Conservation (phyloP, 1,284 basidiomycete species). For the Rhodotorula sp. region DNA sequence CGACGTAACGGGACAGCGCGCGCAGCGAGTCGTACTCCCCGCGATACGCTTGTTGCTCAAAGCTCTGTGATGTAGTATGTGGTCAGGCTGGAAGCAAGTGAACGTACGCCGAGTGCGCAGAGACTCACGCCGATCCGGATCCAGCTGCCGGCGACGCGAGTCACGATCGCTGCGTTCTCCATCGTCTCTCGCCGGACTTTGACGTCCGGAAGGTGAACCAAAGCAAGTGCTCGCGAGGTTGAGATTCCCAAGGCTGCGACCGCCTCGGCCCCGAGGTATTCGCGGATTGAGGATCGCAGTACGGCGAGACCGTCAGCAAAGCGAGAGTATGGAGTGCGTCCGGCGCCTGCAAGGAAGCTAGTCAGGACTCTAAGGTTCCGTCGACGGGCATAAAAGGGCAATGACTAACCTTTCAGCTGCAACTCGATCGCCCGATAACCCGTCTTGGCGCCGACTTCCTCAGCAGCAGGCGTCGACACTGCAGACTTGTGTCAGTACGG, state of each 20-base stretch:
- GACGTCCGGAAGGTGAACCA: conserved; percentile 72
- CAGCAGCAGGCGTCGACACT: conserved; percentile 32
- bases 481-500: not conserved
- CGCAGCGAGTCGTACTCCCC: conserved; percentile 71
- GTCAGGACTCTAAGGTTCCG: not conserved
- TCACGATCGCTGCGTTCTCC: conserved; percentile 75
- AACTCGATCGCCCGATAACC: conserved; percentile 57
- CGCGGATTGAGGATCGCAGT: conserved; percentile 83
- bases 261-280: conserved; percentile 64
- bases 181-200: conserved; percentile 74
- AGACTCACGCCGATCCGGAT: conserved; percentile 70
- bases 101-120: not conserved
- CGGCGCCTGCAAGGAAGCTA: conserved; percentile 59
- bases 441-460: conserved; percentile 52
- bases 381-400: too few relatives aligned
- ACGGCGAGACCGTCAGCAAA: conserved; percentile 90
- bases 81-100: not conserved
- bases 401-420: conserved; percentile 66
- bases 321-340: conserved; percentile 89
- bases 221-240: conserved; percentile 80
- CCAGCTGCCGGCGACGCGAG: conserved; percentile 84
- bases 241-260: conserved; percentile 84
- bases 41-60: conserved; percentile 54
- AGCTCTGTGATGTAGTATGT: conserved; percentile 21
- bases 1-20: conserved; percentile 55